A percentile compares a stretch with the other conserved stretches of the same genome.
phyloP scores from a whole-genome alignment of 2,329 filamentous ascomycete genomes.

The Tolypocladium album region DNA sequence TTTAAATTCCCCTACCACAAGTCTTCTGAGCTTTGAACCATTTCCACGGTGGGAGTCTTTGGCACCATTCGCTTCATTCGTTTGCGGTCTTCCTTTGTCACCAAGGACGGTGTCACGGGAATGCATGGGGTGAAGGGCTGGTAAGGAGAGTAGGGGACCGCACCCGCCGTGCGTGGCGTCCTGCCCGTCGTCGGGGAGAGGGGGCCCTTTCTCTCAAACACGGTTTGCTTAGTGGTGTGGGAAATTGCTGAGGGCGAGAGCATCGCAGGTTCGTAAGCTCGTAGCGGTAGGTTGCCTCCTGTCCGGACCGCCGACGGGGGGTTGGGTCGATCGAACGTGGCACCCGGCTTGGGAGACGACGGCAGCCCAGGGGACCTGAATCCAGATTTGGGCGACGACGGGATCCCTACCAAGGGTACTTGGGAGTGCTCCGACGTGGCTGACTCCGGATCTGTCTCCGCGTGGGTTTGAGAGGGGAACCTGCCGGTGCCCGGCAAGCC shows the following conservation, averaged over 20 bases:
- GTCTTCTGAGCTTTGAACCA: conserved; percentile 53
- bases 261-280: conserved; percentile 49
- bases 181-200: conserved; percentile 46
- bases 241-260: conserved; percentile 35
- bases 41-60: conserved; percentile 50
- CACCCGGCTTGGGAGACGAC: conserved; percentile 38
- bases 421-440: conserved; percentile 41
- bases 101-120: conserved; percentile 65
- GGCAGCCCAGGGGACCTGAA: conserved; percentile 28
- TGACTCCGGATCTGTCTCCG: conserved; percentile 38
- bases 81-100: conserved; percentile 61
- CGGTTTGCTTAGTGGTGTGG: conserved; percentile 50
- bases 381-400: conserved; percentile 28
- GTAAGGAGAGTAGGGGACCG: conserved; percentile 66
- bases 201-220: conserved; percentile 46
- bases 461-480: conserved; percentile 24
- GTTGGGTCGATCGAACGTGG: conserved; percentile 37
- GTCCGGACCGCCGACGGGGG: conserved; percentile 45
- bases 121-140: conserved; percentile 68
- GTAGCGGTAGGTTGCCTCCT: conserved; percentile 46
- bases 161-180: conserved; percentile 50
- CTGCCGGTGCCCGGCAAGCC: conserved; percentile 21
- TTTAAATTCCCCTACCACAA: conserved; percentile 39
- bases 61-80: conserved; percentile 53
- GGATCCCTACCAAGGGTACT: conserved; percentile 39